Evolutionary conservation across 495 filamentous ascomycete species (phyloP), one percentile per base, ranked within the genome.

Genomic region (Bryoglossum gracile): DNA sequence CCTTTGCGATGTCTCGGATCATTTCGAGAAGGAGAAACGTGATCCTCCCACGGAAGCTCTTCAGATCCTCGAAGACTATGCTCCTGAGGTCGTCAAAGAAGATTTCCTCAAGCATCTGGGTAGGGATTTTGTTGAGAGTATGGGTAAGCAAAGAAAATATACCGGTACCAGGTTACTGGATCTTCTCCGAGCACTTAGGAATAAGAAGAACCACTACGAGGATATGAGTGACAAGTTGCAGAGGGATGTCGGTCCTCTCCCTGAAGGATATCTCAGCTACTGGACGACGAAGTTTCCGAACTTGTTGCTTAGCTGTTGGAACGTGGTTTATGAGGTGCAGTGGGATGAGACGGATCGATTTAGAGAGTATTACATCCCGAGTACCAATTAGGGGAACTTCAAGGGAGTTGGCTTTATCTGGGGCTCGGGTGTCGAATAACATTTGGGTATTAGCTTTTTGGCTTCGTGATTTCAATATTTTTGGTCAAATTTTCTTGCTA

Each of bases 141-240:
- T 97, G 8, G 89, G 89, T 48, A 96, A 92, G 67, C 94, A 98
- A 67, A 78, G 94, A 60, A 96, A 95, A 56, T 98, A 98, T 64
- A 90, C 84, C 2, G 89, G 89, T 0, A 73, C 74, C 0, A 78
- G 77, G 36, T 75, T 98, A 64, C 67, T 97, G 42, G 92, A 98
- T 68, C 70, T 98, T 17, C 65, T 97, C 18, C 80, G 92, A 4
- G 94, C 89, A 8, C 68, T 98, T 50, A 73, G 92, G n/a, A 98
- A 98, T 63, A 98, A 98, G 74, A 82, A 83, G 51, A 86, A 92
- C 51, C 91, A 97, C 65, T 94, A 91, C 65, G 85, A 95, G 51
- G 86, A 96, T 53, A 82, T 98, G 78, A 78, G 84, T 8, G 83
- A 87, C 8, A 62, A 79, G 36, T 76, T 94, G 49, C 89, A 89